Percentiles rank a stretch among this genome's conserved stretches.
Conservation (phyloP, 345 rosid species). For the Erucastrum elatum region DNA sequence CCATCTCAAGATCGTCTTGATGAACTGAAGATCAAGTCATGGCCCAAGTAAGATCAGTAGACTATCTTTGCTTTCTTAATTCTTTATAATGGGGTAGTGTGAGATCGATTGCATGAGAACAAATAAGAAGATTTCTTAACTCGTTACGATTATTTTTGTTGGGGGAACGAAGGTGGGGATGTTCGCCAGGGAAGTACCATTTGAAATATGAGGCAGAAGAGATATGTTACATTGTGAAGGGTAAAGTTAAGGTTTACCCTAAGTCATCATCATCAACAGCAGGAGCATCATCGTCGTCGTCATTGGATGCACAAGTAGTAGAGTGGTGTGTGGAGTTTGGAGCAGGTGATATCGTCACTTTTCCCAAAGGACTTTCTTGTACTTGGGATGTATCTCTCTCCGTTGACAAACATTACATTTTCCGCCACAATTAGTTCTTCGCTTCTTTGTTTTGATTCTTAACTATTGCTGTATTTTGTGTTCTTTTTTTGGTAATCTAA, state of each 20-base stretch:
- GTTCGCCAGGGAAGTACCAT: slow-evolving; percentile 83
- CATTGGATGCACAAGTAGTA: slow-evolving; percentile 10
- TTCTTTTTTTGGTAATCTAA: background rate
- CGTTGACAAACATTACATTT: slow-evolving; percentile 83
- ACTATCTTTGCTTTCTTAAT: background rate
- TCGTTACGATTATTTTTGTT: background rate
- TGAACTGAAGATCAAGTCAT: slow-evolving; percentile 81
- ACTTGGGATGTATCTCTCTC: slow-evolving; percentile 90
- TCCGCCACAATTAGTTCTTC: slow-evolving; percentile 48
- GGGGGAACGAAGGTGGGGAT: slow-evolving; percentile 62
- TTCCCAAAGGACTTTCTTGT: slow-evolving; percentile 86
- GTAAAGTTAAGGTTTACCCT: slow-evolving; percentile 73
- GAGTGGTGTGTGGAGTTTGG: slow-evolving; percentile 76
- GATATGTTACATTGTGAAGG: slow-evolving; percentile 77
- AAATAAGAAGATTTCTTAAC: background rate
- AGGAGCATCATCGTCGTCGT: slow-evolving; percentile 12
- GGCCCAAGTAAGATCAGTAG: slow-evolving; percentile 76
- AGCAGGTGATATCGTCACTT: slow-evolving; percentile 84
- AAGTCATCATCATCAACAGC: slow-evolving; percentile 44
- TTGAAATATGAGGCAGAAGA: slow-evolving; percentile 86
- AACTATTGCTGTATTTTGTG: background rate
- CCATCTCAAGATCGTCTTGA: slow-evolving; percentile 67
- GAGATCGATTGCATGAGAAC: background rate
- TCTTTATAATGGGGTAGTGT: background rate
- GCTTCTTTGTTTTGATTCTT: background rate